Conservation (phyloP, 2,329 filamentous ascomycete species). For the Aspergillus sp. region DNA sequence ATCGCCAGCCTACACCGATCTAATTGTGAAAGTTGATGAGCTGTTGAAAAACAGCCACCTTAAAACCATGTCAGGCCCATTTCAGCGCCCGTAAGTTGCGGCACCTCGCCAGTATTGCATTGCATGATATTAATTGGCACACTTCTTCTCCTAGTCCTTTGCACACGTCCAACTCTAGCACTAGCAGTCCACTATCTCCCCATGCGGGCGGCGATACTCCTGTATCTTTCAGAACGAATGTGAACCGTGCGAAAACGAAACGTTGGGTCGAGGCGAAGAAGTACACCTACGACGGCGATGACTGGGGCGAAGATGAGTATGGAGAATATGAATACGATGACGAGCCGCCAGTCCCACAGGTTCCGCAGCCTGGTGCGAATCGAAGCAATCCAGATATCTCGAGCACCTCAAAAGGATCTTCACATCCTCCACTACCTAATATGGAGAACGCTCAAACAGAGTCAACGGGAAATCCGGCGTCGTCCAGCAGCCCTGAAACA, state of each 20-base stretch:
- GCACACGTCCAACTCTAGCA: conserved; percentile 23
- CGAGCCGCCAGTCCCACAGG: conserved; percentile 48
- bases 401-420: conserved; percentile 9
- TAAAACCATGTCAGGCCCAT: conserved; percentile 29
- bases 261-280: conserved; percentile 93
- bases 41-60: conserved; percentile 6
- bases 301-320: conserved; percentile 73
- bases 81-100: conserved; percentile 26
- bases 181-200: conserved; percentile 30
- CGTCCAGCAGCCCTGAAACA: conserved; percentile 48
- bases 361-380: conserved; percentile 24
- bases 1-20: conserved; percentile 7
- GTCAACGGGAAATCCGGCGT: conserved; percentile 17
- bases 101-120: neutral
- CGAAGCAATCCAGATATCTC: conserved; percentile 27
- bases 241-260: conserved; percentile 84
- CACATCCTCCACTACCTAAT: conserved; percentile 19
- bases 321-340: conserved; percentile 65
- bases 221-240: conserved; percentile 74
- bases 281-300: conserved; percentile 86
- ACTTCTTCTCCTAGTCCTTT: conserved; percentile 6
- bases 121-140: neutral
- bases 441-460: conserved; percentile 27
- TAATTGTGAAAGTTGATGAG: conserved; percentile 1
- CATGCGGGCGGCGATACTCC: conserved; percentile 39